A percentile compares a stretch with the other conserved stretches of the same genome.
Conservation (phyloP, 2,329 filamentous ascomycete species). For the Neurospora crassa region DNA sequence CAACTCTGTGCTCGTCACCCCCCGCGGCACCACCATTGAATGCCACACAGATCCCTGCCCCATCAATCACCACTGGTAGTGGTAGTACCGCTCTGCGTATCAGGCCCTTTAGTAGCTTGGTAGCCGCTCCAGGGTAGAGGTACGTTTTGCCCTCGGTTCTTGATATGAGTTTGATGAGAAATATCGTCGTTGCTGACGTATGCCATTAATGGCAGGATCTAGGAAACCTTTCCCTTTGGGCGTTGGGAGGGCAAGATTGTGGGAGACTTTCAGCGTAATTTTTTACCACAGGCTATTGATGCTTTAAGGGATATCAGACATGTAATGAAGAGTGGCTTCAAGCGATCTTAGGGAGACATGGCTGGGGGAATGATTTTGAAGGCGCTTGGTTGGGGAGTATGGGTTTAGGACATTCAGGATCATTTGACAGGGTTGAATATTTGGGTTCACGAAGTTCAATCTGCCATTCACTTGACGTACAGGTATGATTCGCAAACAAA, state of each 20-base stretch:
- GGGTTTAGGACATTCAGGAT: neutral
- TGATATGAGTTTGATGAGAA: neutral
- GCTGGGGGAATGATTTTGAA: neutral
- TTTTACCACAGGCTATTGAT: neutral
- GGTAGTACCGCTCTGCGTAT: conserved; percentile 15
- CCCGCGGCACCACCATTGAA: neutral
- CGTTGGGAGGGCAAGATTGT: neutral
- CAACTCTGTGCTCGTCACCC: neutral
- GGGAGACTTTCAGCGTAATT: neutral
- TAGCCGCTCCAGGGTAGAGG: too few relatives aligned
- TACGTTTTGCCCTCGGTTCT: too few relatives aligned
- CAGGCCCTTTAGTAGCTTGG: conserved; percentile 20
- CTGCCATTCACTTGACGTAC: neutral
- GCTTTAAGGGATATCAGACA: neutral
- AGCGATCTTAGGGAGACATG: neutral
- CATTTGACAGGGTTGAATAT: neutral
- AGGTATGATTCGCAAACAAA: neutral
- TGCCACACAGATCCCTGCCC: conserved; percentile 18
- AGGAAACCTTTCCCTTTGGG: neutral
- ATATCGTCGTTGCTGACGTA: neutral
- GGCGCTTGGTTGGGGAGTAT: neutral
- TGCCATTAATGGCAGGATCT: neutral
- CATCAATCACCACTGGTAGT: conserved; percentile 19
- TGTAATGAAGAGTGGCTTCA: neutral
- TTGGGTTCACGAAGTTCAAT: neutral